Conservation (phyloP, 1,284 basidiomycete species). For the Cryptococcus sp. region DNA sequence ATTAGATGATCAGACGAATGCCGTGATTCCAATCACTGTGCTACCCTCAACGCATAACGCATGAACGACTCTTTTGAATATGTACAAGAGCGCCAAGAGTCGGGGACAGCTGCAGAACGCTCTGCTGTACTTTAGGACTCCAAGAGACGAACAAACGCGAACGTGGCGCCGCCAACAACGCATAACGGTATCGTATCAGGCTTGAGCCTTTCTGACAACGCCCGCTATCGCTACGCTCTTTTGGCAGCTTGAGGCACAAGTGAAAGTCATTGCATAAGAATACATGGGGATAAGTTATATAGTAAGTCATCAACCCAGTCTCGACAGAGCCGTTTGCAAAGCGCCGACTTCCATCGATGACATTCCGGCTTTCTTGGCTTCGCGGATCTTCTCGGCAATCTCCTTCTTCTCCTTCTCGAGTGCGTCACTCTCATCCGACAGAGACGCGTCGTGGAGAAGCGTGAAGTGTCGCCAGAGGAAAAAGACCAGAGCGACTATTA, state of each 20-base stretch:
- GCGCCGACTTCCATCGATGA: constrained; percentile 11
- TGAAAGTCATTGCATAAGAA: not conserved
- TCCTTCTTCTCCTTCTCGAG: constrained; percentile 40
- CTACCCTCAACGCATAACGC: too few species aligned
- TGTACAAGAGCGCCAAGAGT: too few species aligned
- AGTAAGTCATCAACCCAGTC: constrained; percentile 9
- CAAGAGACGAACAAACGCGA: too few species aligned
- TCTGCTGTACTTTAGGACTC: too few species aligned
- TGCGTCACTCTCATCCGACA: constrained; percentile 22
- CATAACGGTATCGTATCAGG: too few species aligned
- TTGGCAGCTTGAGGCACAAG: not conserved
- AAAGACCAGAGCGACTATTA: constrained; percentile 32
- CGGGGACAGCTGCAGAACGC: too few species aligned
- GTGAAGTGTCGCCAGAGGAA: constrained; percentile 44
- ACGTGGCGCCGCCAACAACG: too few species aligned
- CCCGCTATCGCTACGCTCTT: too few species aligned
- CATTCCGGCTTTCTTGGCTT: constrained; percentile 33
- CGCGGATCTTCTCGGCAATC: constrained; percentile 26
- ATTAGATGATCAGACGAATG: too few species aligned
- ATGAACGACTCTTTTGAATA: too few species aligned
- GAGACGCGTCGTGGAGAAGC: constrained; percentile 13
- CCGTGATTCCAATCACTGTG: too few species aligned
- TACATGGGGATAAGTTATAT: not conserved
- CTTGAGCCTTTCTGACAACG: too few species aligned
- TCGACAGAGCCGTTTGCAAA: constrained; percentile 21